Evolutionary conservation across 2,329 filamentous ascomycete genomes (phyloP), one percentile per base, ranked within the genome.

Genomic region (Cercospora brassicicola): DNA sequence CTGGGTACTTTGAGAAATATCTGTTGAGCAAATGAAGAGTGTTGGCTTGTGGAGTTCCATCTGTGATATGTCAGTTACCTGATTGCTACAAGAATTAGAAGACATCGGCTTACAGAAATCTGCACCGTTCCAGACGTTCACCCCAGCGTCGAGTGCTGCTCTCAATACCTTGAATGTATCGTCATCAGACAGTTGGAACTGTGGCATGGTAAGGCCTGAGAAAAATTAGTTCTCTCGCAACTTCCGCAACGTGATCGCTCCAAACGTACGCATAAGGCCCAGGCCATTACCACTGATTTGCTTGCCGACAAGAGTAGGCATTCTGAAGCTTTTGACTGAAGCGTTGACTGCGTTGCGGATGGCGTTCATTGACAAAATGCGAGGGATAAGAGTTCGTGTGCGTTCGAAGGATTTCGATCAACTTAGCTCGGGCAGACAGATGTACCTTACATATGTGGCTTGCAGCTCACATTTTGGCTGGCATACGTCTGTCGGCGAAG

Each of bases 1-100:
- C 79, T 4, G 83, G 83, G 68, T 84, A 83, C 69, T 81, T 80
- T 26, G 77, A 79, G 71, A 85, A 85, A 71, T 85, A 85, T 36
- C 77, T 78, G 30, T 80, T 79, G 33, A 85, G 77, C 4, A 85
- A 76, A 26, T 82, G 79, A 0, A 84, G 77, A 13, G 78, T 81
- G 71, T 69, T 69, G 55, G 64, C 65, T 8, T 83, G 77, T 1
- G 80, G 77, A 0, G 78, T 74, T 10, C 82, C 82, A 70, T 84
- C 45, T 48, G 7, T 11, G 18, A 11, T 3, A n/a, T 3, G 18
- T 18, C 18, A 20, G 15, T 48, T 20, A 48, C 15, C 42, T 3
- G 18, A 9, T 10, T 10, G 9, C 8, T 10, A 20, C 8, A 5
- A 10, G n/a, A 20, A 8, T 18, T 11, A 20, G 18, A 20, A 48